Percentiles rank a stretch among this genome's conserved stretches.
phyloP scores from a whole-genome alignment of 1,284 basidiomycete species.

The Peniophora sp. region DNA sequence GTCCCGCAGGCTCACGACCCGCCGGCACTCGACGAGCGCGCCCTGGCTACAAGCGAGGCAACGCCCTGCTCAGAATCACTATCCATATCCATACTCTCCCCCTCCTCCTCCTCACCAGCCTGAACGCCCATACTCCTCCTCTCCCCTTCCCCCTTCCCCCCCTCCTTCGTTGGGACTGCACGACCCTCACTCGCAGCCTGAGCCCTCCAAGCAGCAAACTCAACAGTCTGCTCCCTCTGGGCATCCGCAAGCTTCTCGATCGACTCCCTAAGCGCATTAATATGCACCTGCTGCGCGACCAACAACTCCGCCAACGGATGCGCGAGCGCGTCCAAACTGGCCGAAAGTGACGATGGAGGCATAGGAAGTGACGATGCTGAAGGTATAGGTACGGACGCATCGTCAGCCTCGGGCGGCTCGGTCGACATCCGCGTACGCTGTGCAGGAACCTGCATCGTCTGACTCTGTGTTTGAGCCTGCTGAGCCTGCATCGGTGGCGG shows the following conservation, averaged over 20 bases:
- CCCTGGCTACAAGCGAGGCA: no score
- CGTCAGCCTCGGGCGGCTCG: neutral
- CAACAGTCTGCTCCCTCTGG: neutral
- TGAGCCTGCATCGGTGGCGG: no score
- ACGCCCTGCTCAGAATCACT: no score
- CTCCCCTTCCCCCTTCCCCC: neutral
- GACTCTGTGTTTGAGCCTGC: no score
- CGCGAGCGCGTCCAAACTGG: no score
- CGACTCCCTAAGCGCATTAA: neutral
- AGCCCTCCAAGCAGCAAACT: neutral
- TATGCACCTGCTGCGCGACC: neutral
- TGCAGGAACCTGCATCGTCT: no score
- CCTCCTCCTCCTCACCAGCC: neutral
- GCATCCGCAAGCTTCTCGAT: neutral
- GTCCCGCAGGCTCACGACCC: no score
- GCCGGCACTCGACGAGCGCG: no score
- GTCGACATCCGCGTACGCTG: no score
- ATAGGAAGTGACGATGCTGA: neutral
- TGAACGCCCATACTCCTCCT: neutral
- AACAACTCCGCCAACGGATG: neutral
- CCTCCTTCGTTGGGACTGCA: no score
- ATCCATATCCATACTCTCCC: no score
- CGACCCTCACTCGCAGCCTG: neutral
- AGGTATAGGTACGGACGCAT: neutral
- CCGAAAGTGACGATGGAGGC: neutral